These are phyloP conservation scores for Angophora floribunda DNA, from an alignment of 345 rosid genomes.

Conservation along the genomic window DNA sequence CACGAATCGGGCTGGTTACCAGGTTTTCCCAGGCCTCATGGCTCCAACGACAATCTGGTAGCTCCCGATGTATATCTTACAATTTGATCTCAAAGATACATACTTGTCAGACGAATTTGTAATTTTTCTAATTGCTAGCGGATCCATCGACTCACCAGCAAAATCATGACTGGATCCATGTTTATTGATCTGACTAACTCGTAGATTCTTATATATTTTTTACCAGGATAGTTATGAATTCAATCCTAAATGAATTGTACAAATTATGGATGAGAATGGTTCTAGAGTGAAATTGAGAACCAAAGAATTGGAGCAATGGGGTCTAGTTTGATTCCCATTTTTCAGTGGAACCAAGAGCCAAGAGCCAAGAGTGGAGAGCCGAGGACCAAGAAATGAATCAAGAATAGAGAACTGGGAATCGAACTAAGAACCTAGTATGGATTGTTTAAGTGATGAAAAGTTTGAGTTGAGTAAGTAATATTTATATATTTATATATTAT, in stretches of 20 bases:
- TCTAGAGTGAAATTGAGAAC: too few relatives aligned
- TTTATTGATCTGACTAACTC: accelerated
- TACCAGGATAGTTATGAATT: neutral
- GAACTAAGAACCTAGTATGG: neutral
- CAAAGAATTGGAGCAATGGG: too few relatives aligned
- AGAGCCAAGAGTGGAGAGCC: too few relatives aligned
- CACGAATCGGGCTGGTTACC: neutral
- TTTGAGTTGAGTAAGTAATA: neutral
- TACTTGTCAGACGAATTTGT: neutral
- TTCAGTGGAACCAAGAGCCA: neutral
- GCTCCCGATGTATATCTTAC: neutral
- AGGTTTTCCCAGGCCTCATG: neutral
- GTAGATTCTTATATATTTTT: neutral
- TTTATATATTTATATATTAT: too few relatives aligned
- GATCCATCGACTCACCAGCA: neutral
- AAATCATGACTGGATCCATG: neutral
- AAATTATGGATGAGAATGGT: neutral
- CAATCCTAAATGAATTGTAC: neutral
- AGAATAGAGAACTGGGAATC: too few relatives aligned
- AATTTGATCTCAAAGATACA: neutral
- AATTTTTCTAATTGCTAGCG: neutral
- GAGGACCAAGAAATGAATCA: neutral
- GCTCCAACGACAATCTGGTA: neutral
- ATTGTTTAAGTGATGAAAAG: neutral
- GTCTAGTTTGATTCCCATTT: too few relatives aligned